A percentile compares a stretch with the other conserved stretches of the same genome.
Evolutionary conservation across 371 early-diverging fungal genomes (phyloP).

Genomic region (Circinella minor): DNA sequence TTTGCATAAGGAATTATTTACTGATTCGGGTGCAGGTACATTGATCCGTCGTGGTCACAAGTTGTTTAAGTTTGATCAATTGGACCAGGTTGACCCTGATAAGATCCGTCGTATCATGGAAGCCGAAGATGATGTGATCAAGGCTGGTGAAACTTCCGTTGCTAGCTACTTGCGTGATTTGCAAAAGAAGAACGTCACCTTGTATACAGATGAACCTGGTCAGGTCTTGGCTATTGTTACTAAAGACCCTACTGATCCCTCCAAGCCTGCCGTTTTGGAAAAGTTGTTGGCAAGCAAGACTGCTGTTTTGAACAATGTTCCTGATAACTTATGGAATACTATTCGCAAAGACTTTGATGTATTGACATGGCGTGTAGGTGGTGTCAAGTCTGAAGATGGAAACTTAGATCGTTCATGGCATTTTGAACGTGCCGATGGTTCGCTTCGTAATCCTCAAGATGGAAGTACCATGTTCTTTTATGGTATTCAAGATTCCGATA

Average conservation of each 20-base stretch:
- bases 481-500: slow-evolving; percentile 80
- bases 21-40: slow-evolving; percentile 95
- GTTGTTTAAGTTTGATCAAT: slow-evolving; percentile 70
- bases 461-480: slow-evolving; percentile 90
- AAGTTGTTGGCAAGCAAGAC: slow-evolving; percentile 63
- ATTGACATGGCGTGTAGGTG: slow-evolving; percentile 44
- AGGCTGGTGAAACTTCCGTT: slow-evolving; percentile 70
- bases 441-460: slow-evolving; percentile 62
- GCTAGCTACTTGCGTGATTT: slow-evolving; percentile 75
- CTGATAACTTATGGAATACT: slow-evolving; percentile 86
- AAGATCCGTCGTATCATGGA: slow-evolving; percentile 83
- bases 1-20: slow-evolving; percentile 96
- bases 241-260: slow-evolving; percentile 50
- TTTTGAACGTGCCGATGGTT: slow-evolving; percentile 94
- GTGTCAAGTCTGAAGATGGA: slow-evolving; percentile 48
- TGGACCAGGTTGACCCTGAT: slow-evolving; percentile 78
- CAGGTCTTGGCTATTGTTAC: slow-evolving; percentile 86
- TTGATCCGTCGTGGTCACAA: slow-evolving; percentile 94
- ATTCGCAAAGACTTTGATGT: slow-evolving; percentile 73
- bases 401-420: slow-evolving; percentile 77
- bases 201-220: slow-evolving; percentile 88
- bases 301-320: slow-evolving; percentile 83
- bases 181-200: slow-evolving; percentile 55
- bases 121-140: slow-evolving; percentile 72
- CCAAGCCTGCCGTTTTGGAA: slow-evolving; percentile 51